Evolutionary conservation across 495 filamentous ascomycete species (phyloP), one percentile per base, ranked within the genome.

Genomic region (Hypoxylon fragiforme): DNA sequence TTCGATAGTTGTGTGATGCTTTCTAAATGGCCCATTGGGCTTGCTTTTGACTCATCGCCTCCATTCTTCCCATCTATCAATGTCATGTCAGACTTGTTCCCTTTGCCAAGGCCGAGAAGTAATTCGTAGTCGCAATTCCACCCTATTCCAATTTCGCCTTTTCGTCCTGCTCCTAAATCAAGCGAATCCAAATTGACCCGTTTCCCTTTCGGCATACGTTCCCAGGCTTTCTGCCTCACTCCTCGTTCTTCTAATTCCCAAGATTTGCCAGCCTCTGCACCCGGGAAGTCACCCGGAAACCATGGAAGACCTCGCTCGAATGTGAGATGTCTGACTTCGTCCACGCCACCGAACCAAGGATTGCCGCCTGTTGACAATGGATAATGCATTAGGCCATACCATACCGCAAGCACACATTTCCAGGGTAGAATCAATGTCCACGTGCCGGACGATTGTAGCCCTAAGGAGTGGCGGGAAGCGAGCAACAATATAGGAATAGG

Each of bases 341-440:
- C 77, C 20, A 97, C 58, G 2, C 94, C 92, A 13, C 90, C 92
- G 59, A 97, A 90, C 21, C 86, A 78, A 7, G 88, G 83, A 37
- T 88, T 91, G 1, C 87, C 83, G 18, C 90, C 88, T 8, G 85
- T 86, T 2, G 87, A 89, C 1, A 95, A 75, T 0, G 91, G 90
- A 63, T 88, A 92, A 63, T 89, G 89, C 81, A 96, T 86, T 9
- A 98, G 62, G 12, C 82, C 79, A 62, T 92, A 89, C 94, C 94
- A 98, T 28, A 97, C 73, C 1, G 91, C 85, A 15, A 79, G 70
- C 21, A 97, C 86, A 57, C 90, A 96, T 63, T 91, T 92, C 92
- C 94, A 97, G 0, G 94, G 94, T 2, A 94, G 74, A 22, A 97
- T 77, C 1, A 98, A 60, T 1, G 88, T 95, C 91, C 92, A 97